phyloP scores from a whole-genome alignment of 345 rosid genomes.

The Gossypium longicalyx region DNA sequence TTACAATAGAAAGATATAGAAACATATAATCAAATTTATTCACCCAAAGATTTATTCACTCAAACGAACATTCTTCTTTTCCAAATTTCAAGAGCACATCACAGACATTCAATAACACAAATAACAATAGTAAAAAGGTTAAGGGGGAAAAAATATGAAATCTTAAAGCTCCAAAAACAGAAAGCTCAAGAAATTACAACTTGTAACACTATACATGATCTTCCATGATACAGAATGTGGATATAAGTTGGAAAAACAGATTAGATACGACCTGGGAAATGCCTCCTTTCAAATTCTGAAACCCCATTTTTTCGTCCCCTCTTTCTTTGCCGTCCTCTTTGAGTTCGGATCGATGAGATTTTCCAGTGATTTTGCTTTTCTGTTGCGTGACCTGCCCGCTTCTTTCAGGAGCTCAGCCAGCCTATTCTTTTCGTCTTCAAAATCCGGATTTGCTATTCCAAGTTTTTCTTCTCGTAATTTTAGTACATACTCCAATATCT shows the following conservation, averaged over 20 bases:
- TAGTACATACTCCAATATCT: slow-evolving; percentile 82
- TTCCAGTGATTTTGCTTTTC: slow-evolving; percentile 87
- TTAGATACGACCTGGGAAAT: slow-evolving; percentile 16
- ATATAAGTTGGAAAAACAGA: slow-evolving; percentile 12
- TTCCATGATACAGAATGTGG: slow-evolving; percentile 49
- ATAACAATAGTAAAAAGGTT: not conserved
- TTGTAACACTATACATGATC: slow-evolving; percentile 47
- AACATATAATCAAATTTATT: not conserved
- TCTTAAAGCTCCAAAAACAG: slow-evolving; percentile 16
- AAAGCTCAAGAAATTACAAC: slow-evolving; percentile 32
- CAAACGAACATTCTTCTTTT: slow-evolving; percentile 22
- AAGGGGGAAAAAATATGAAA: not conserved
- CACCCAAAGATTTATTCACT: slow-evolving; percentile 27
- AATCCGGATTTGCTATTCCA: slow-evolving; percentile 96
- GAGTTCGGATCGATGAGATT: slow-evolving; percentile 86
- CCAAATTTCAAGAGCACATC: slow-evolving; percentile 25
- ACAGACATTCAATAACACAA: slow-evolving; percentile 35
- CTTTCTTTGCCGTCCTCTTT: slow-evolving; percentile 68
- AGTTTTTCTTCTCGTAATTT: slow-evolving; percentile 96
- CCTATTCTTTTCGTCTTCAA: slow-evolving; percentile 90
- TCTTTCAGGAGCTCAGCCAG: slow-evolving; percentile 93
- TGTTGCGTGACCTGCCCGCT: slow-evolving; percentile 83
- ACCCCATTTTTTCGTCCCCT: slow-evolving; percentile 83
- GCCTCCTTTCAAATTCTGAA: slow-evolving; percentile 46
- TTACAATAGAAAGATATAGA: not conserved